Percentiles rank a stretch among this genome's conserved stretches.
Evolutionary conservation across 1,139 yeast species (phyloP).

Genomic region (Taphrina confusa): DNA sequence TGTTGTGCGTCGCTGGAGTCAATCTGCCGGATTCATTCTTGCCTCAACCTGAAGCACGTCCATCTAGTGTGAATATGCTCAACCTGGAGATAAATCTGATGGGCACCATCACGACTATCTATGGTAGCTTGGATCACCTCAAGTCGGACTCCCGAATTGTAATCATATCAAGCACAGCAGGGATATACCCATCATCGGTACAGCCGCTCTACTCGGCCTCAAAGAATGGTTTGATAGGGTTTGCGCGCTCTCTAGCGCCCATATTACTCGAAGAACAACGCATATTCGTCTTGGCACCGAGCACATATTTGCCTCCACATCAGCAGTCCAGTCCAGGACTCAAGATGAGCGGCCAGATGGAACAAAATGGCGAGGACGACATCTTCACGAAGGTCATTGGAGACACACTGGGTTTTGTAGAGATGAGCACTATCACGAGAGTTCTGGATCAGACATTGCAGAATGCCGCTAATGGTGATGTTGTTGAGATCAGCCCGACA

Average conservation of each 20-base stretch:
- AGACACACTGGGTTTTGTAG: slow-evolving; percentile 30
- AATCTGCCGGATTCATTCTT: slow-evolving; percentile 30
- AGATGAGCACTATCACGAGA: slow-evolving; percentile 13
- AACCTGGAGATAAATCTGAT: slow-evolving; percentile 19
- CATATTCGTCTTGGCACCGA: slow-evolving; percentile 30
- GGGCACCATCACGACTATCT: slow-evolving; percentile 29
- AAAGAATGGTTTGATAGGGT: slow-evolving; percentile 29
- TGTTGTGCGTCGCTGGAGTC: slow-evolving; percentile 33
- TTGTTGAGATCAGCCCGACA: slow-evolving; percentile 20
- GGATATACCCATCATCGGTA: slow-evolving; percentile 31
- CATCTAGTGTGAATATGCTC: slow-evolving; percentile 8
- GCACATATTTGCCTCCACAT: slow-evolving; percentile 31
- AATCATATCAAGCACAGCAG: slow-evolving; percentile 24
- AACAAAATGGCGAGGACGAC: neutral
- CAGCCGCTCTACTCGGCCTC: slow-evolving; percentile 31
- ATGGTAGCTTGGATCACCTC: slow-evolving; percentile 9
- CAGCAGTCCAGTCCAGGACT: slow-evolving; percentile 3
- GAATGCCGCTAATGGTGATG: slow-evolving; percentile 8
- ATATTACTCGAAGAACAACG: slow-evolving; percentile 7
- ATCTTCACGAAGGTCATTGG: slow-evolving; percentile 25
- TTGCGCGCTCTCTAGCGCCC: slow-evolving; percentile 23
- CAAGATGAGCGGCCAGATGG: slow-evolving; percentile 5
- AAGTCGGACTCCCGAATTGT: slow-evolving; percentile 6
- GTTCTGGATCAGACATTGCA: slow-evolving; percentile 8
- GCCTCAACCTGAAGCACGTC: slow-evolving; percentile 11